phyloP scores from a whole-genome alignment of 1,284 basidiomycete species.

The Tilletia walkeri region DNA sequence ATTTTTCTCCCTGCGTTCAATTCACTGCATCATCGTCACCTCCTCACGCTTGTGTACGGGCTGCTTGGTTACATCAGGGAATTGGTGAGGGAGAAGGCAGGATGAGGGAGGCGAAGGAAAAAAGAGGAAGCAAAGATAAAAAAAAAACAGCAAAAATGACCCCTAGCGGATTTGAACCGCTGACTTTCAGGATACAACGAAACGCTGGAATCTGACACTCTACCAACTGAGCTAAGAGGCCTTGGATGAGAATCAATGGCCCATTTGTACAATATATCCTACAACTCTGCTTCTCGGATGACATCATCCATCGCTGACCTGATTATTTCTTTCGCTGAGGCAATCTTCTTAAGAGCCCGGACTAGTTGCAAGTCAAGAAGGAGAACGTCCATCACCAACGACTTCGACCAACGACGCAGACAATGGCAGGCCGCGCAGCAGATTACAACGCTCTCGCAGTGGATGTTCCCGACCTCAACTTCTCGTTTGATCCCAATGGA shows the following conservation, averaged over 20 bases:
- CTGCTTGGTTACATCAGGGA: too few species aligned
- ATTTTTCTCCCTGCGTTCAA: too few species aligned
- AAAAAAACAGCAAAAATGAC: conserved; percentile 14
- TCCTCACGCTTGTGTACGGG: too few species aligned
- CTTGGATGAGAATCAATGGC: background rate
- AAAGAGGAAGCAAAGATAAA: too few species aligned
- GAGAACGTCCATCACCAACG: background rate
- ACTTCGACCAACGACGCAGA: background rate
- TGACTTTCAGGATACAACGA: conserved; percentile 8
- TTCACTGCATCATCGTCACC: too few species aligned
- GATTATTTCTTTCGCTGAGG: too few species aligned
- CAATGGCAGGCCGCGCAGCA: too few species aligned
- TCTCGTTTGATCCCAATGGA: conserved; percentile 35
- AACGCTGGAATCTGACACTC: conserved; percentile 16
- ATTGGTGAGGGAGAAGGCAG: background rate
- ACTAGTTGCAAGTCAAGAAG: too few species aligned
- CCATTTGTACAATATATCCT: background rate
- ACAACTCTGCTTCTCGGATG: background rate
- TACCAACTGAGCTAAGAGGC: conserved; percentile 18
- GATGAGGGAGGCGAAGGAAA: background rate
- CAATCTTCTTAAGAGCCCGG: too few species aligned
- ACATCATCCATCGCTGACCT: too few species aligned
- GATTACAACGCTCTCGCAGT: conserved; percentile 31
- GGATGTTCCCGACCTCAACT: conserved; percentile 47
- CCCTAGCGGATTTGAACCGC: conserved; percentile 10